These are phyloP conservation scores for Lecanicillium sp. DNA, from an alignment of 2,329 filamentous ascomycete species.

Conservation along the genomic window DNA sequence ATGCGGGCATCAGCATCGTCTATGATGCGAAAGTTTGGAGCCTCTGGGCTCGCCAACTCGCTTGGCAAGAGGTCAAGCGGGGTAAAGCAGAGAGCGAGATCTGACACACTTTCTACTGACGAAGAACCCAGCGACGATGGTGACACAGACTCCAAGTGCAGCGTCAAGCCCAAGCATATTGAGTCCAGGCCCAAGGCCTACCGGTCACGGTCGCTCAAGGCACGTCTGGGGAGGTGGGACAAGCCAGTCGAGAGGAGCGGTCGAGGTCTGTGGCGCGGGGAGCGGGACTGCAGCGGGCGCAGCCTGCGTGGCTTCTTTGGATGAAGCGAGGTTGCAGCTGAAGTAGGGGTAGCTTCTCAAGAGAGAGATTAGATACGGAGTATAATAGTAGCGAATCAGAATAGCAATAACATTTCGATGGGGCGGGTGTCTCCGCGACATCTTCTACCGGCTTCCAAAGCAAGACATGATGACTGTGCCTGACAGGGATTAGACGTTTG, in stretches of 20 bases:
- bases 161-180: not conserved
- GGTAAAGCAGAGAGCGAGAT: conserved; percentile 23
- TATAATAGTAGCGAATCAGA: conserved; percentile 10
- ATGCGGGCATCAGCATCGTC: conserved; percentile 76
- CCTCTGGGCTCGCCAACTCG: conserved; percentile 69
- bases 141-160: not conserved
- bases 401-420: conserved; percentile 7
- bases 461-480: conserved; percentile 8
- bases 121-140: conserved; percentile 5
- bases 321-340: not conserved
- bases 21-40: conserved; percentile 82
- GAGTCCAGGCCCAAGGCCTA: conserved; percentile 2
- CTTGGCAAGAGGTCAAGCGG: conserved; percentile 68
- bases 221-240: conserved; percentile 9
- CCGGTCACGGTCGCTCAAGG: conserved; percentile 11
- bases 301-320: conserved; percentile 14
- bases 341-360: not conserved
- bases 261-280: conserved; percentile 8
- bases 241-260: conserved; percentile 5
- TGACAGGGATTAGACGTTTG: conserved; percentile 5
- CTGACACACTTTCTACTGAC: conserved; percentile 5
- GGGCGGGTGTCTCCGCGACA: not conserved
- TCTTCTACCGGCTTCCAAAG: conserved; percentile 7
- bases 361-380: too few species aligned
- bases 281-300: conserved; percentile 11